Evolutionary conservation across 1,139 yeast genomes (phyloP).

Genomic region (Yamadazyma pseudoaaseri): DNA sequence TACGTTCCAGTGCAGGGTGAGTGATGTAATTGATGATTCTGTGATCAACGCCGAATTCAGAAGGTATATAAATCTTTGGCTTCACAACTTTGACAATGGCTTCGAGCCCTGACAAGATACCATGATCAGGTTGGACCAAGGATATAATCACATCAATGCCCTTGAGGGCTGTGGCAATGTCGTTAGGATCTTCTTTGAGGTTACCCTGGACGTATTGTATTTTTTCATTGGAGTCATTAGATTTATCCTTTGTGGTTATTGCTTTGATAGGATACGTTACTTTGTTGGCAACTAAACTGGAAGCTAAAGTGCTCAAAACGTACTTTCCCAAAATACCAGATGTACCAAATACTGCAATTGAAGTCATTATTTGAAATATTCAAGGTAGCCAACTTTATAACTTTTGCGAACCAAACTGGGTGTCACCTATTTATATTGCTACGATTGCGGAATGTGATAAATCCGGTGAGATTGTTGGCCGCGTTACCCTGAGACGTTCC

Average conservation of each 20-base stretch:
- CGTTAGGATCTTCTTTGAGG: constrained; percentile 21
- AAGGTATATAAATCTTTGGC: constrained; percentile 58
- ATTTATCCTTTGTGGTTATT: constrained; percentile 44
- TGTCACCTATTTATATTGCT: too few species aligned
- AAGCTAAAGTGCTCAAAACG: constrained; percentile 42
- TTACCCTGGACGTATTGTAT: constrained; percentile 40
- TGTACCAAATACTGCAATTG: constrained; percentile 54
- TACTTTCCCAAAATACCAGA: constrained; percentile 54
- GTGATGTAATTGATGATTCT: constrained; percentile 17
- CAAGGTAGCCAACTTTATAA: too few species aligned
- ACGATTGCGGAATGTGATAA: too few species aligned
- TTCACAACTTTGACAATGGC: constrained; percentile 37
- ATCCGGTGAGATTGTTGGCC: too few species aligned
- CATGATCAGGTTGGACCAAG: constrained; percentile 30
- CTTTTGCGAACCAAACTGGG: too few species aligned
- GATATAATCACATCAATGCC: constrained; percentile 55
- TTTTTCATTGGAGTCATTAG: constrained; percentile 29
- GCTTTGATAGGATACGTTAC: constrained; percentile 51
- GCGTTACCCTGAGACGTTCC: too few species aligned
- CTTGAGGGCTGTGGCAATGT: constrained; percentile 31
- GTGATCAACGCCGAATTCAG: constrained; percentile 58
- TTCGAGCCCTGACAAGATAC: constrained; percentile 24
- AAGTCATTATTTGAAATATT: too few species aligned
- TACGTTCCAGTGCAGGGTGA: constrained; percentile 36
- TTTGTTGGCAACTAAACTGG: constrained; percentile 42